A percentile compares a stretch with the other conserved stretches of the same genome.
These are phyloP conservation scores for Fraxinus velutina DNA, from an alignment of 305 asterid genomes.

Conservation along the genomic window DNA sequence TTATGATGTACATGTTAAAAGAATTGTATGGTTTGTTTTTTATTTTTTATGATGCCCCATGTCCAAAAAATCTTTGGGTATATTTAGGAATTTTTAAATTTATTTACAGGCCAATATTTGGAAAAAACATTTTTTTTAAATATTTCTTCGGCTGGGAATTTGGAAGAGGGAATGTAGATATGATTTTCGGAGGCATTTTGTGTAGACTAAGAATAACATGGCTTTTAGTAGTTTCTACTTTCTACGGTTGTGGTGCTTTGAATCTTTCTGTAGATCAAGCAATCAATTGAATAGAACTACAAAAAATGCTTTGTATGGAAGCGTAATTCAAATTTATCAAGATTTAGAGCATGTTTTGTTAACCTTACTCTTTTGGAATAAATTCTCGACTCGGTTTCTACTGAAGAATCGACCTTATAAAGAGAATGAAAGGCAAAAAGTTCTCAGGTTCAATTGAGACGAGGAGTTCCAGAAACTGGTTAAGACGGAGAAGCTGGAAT, in stretches of 20 bases:
- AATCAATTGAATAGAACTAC: background rate
- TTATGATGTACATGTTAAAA: background rate
- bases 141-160: background rate
- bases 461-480: slow-evolving; percentile 58
- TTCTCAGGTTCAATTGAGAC: background rate
- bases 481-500: slow-evolving; percentile 72
- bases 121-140: background rate
- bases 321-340: background rate
- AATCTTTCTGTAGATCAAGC: background rate
- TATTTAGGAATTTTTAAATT: background rate
- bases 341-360: background rate
- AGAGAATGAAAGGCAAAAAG: background rate
- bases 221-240: background rate
- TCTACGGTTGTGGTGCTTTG: background rate
- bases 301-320: background rate
- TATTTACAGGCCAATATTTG: background rate
- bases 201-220: background rate
- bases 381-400: background rate
- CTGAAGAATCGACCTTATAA: background rate
- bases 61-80: background rate
- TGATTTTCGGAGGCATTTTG: background rate
- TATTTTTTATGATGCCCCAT: background rate
- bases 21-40: background rate
- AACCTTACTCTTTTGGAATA: background rate
- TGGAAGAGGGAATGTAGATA: background rate